Evolutionary conservation across 1,284 basidiomycete genomes (phyloP).

Genomic region (Blastosporella zonata): DNA sequence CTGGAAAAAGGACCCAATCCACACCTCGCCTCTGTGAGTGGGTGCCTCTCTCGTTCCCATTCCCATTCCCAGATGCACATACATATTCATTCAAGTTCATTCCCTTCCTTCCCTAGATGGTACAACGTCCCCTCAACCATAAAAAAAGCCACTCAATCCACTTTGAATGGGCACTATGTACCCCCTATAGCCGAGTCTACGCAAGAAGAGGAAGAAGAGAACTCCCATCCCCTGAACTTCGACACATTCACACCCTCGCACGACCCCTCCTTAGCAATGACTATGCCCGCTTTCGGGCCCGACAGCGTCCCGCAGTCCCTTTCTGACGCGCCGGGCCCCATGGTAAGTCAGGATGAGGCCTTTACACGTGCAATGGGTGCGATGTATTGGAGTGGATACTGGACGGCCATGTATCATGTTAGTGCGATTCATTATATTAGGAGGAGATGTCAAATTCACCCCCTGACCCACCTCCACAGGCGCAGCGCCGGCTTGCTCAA

Average conservation of each 20-base stretch:
- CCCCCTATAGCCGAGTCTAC: conserved; percentile 9
- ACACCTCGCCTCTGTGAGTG: conserved; percentile 71
- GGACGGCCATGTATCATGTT: conserved; percentile 74
- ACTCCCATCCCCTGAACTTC: conserved; percentile 67
- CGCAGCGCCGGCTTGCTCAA: conserved; percentile 21
- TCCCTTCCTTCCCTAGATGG: conserved; percentile 48
- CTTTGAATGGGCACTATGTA: background rate
- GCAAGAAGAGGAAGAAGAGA: conserved; percentile 12
- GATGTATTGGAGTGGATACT: conserved; percentile 83
- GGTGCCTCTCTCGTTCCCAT: conserved; percentile 16
- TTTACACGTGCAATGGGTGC: conserved; percentile 69
- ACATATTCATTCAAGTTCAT: background rate
- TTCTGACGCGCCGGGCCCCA: conserved; percentile 31
- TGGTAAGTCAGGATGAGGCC: conserved; percentile 65
- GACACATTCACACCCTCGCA: conserved; percentile 65
- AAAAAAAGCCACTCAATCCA: conserved; percentile 8
- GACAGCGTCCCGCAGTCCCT: conserved; percentile 22
- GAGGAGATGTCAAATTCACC: no score
- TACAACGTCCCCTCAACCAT: conserved; percentile 56
- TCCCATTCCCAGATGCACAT: background rate
- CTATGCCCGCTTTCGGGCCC: conserved; percentile 23
- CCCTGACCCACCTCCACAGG: no score
- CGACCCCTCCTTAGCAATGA: conserved; percentile 52
- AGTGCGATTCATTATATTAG: no score
- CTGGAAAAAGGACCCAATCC: conserved; percentile 67